Base-by-base conservation (phyloP, 73 alveolate genomes). In the Paramecium biaurelia region DNA sequence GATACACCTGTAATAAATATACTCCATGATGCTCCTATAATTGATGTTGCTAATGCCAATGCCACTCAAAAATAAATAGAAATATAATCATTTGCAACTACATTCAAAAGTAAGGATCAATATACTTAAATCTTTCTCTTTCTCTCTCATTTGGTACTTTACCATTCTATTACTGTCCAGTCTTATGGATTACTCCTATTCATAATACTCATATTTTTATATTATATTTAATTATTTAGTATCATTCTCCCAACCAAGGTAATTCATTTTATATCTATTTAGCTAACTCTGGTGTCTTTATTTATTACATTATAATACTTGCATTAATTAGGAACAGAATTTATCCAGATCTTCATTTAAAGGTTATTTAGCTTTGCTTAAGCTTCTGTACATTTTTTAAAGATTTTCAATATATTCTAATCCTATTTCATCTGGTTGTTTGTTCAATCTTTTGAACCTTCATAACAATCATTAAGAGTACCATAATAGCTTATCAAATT, bases 11-110 rank as follows among this genome's bases (percentile, higher is more conserved):
- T 98, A 95, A 98, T 92, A 94, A 96, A 98, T 21, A 98, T 98
- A 8, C 99, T 99, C 98, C 98, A 97, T 38, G 99, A 98, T 49
- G 98, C 99, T 53, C 99, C 99, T 42, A 96, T 92, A 34, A 98
- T 97, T 7, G 99, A 97, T 70, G 97, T 92, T 30, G 98, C 99
- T 42, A 98, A 96, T 30, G 99, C 97, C 42, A 98, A 72, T n/a
- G 99, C 99, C 42, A 98, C 93, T 63, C 99, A 99, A 70, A 97
- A 76, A 92, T 96, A 96, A 18, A 72, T 76, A 76, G 4, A 70
- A 1, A 21, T 70, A 8, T 15, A 76, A 21, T 38, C 7, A 47
- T 15, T 47, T 5, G 10, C 12, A 76, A n/a, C 23, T 34, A 76
- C 89, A 45, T 37, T 43, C 89, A 76, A 32, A 76, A 76, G 23